These are phyloP conservation scores for Hysterium pulicare DNA, from an alignment of 2,329 filamentous ascomycete species.

Conservation along the genomic window DNA sequence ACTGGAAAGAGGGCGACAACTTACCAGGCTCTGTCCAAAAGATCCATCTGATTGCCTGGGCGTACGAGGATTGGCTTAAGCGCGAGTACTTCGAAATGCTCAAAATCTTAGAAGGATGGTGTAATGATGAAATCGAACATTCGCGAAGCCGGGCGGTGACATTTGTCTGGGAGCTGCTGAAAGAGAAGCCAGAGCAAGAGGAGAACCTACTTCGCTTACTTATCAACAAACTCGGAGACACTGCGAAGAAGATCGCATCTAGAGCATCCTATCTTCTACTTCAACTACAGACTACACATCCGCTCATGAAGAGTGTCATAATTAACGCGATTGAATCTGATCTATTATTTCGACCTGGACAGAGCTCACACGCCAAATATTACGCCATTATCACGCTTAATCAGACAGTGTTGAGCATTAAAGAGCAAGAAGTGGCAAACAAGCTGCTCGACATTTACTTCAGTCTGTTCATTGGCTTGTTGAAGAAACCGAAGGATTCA, in stretches of 20 bases:
- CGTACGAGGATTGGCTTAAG: conserved; percentile 94
- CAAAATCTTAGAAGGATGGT: conserved; percentile 88
- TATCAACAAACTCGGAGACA: conserved; percentile 95
- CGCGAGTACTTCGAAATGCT: conserved; percentile 89
- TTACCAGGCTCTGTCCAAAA: conserved; percentile 73
- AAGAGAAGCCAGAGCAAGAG: conserved; percentile 96
- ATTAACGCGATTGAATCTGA: conserved; percentile 83
- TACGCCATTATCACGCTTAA: conserved; percentile 96
- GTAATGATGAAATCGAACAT: conserved; percentile 91
- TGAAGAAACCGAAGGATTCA: conserved; percentile 60
- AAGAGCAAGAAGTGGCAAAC: conserved; percentile 76
- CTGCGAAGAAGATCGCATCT: conserved; percentile 92
- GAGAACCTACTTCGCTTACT: conserved; percentile 85
- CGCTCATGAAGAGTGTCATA: conserved; percentile 88
- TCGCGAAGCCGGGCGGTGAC: conserved; percentile 83
- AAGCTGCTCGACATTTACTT: conserved; percentile 90
- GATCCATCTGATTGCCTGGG: conserved; percentile 80
- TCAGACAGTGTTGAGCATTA: conserved; percentile 85
- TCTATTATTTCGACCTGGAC: conserved; percentile 79
- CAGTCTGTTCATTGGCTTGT: conserved; percentile 74
- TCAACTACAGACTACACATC: conserved; percentile 83
- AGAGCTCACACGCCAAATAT: conserved; percentile 86
- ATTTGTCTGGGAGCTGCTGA: conserved; percentile 86
- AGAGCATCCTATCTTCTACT: conserved; percentile 90
- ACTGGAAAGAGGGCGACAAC: conserved; percentile 67